Evolutionary conservation across 164 flowering plant species (phyloP).

Genomic region (Cinnamomum chago): DNA sequence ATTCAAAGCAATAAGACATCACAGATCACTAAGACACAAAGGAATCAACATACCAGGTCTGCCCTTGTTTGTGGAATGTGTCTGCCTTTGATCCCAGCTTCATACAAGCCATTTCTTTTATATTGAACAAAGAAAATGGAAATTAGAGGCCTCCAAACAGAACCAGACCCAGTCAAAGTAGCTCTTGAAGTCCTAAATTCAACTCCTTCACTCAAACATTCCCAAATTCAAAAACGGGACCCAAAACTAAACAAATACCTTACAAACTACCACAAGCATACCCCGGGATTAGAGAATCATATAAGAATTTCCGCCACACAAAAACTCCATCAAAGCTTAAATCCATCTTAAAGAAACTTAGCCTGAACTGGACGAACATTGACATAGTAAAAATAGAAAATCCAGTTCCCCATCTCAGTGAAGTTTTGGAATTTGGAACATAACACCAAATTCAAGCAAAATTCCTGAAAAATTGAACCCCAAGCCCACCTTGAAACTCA

Average conservation of each 20-base stretch:
- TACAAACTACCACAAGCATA: neutral
- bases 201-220: neutral
- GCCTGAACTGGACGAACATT: neutral
- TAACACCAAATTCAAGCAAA: neutral
- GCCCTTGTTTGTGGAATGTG: conserved; percentile 77
- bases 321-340: neutral
- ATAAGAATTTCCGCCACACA: neutral
- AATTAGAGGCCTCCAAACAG: neutral
- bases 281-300: neutral
- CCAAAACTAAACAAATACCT: neutral
- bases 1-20: neutral
- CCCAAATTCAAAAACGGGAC: neutral
- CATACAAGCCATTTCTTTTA: conserved; percentile 63
- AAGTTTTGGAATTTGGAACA: too few species aligned
- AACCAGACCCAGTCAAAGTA: neutral
- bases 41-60: conserved; percentile 63
- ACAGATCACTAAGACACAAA: neutral
- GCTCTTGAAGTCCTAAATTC: neutral
- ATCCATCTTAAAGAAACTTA: neutral
- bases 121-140: neutral
- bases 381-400: too few species aligned
- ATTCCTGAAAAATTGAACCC: neutral
- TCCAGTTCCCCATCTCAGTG: too few species aligned
- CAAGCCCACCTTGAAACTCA: neutral
- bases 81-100: conserved; percentile 85